phyloP scores from a whole-genome alignment of 2,329 filamentous ascomycete species.

The Alternaria sp. region DNA sequence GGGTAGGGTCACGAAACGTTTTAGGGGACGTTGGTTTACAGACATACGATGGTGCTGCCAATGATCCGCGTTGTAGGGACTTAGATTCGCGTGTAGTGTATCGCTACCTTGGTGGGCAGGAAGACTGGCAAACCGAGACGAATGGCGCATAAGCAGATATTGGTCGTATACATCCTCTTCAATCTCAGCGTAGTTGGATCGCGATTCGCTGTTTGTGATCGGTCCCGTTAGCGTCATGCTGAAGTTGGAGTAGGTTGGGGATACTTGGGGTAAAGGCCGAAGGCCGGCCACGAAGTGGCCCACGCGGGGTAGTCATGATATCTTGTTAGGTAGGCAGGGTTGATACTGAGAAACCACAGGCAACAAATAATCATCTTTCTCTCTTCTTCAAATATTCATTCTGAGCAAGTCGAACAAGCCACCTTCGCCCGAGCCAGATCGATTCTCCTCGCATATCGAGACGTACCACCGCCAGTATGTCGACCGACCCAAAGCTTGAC shows the following conservation, averaged over 20 bases:
- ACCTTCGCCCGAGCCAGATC: background rate
- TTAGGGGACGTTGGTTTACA: conserved; percentile 60
- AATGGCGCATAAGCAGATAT: conserved; percentile 20
- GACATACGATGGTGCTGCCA: conserved; percentile 62
- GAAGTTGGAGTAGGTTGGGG: conserved; percentile 31
- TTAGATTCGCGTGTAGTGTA: conserved; percentile 67
- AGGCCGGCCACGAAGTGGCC: conserved; percentile 18
- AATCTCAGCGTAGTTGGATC: background rate
- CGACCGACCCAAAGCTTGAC: conserved; percentile 52
- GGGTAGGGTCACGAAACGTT: conserved; percentile 60
- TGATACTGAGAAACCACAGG: background rate
- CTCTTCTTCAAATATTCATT: too few species aligned
- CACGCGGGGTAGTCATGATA: conserved; percentile 12
- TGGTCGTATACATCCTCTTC: background rate
- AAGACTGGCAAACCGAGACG: conserved; percentile 55
- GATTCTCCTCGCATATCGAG: background rate
- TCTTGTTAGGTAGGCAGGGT: background rate
- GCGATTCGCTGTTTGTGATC: background rate
- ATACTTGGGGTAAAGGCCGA: conserved; percentile 34
- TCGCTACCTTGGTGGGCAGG: conserved; percentile 62
- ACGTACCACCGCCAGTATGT: conserved; percentile 43
- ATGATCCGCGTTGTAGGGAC: conserved; percentile 61
- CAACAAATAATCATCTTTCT: background rate
- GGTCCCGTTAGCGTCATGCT: background rate
- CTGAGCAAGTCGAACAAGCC: background rate